Conservation (phyloP, 2,329 filamentous ascomycete genomes). For the Colletotrichum sp. region DNA sequence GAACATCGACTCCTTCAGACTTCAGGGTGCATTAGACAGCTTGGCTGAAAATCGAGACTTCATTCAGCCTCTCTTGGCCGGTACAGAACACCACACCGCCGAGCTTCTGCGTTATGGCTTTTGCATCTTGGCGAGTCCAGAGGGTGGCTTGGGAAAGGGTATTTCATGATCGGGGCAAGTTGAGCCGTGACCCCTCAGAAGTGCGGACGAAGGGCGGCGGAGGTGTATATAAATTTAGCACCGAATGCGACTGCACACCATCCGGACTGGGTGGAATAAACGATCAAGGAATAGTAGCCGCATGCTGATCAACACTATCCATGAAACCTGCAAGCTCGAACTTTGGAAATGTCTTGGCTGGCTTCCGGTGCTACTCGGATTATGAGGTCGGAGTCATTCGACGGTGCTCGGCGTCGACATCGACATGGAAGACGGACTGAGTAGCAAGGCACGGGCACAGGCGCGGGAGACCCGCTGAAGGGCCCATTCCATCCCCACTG, state of each 20-base stretch:
- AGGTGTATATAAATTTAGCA: neutral
- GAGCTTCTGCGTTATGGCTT: neutral
- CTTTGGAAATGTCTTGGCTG: neutral
- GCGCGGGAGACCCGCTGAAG: neutral
- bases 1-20: neutral
- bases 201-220: neutral
- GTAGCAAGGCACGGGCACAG: neutral
- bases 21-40: neutral
- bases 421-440: neutral
- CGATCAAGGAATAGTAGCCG: neutral
- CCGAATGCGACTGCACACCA: neutral
- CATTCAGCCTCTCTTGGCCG: neutral
- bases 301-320: neutral
- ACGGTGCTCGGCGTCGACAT: neutral
- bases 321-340: neutral
- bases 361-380: neutral
- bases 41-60: neutral
- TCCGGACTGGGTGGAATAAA: neutral
- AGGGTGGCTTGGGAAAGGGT: neutral
- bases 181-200: neutral
- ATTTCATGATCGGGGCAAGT: neutral
- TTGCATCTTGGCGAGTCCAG: neutral
- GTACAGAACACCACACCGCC: neutral
- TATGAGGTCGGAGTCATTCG: neutral
- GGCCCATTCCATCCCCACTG: neutral